Evolutionary conservation across 257 asterid genomes (phyloP), one percentile per base, ranked within the genome.

Genomic region (Ilex asprella): DNA sequence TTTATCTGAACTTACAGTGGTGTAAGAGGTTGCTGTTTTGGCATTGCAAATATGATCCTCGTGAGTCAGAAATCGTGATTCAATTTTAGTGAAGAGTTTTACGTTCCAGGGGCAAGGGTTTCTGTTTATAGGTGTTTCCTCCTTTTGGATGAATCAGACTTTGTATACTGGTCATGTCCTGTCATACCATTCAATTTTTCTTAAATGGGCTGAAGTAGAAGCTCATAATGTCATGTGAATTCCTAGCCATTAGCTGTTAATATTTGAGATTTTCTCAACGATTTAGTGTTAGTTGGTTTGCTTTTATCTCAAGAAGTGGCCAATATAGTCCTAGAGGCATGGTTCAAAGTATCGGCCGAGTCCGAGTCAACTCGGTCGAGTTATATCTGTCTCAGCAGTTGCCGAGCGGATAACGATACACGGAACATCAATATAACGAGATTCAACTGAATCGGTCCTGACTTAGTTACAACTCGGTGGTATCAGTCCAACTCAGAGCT

Each of bases 21-120:
- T 31, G 39, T 87, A 64, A 87, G 99, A 21, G 89, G 96, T 76
- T 79, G 86, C 82, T 73, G 82, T 76, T 92, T 92, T 70, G 88
- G 96, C 61, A 58, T 89, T 67, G 99, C 97, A 68, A 92, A 92
- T 75, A 89, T 89, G 99, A 81, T 88, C 78, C 82, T 92, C 78
- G 99, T 92, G 76, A 86, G 95, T 83, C 65, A 52, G 52, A 51
- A 44, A 59, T 46, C 66, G 47, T 59, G 60, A 47, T 44, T 31
- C 59, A 55, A 21, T 21, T 21, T 21, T 21, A 21, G 27, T 21
- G 27, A 21, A 21, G 54, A 58, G 59, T 46, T 53, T 31, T 51
- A 14, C 0, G 5, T 53, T 53, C 30, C 3, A 53, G 30, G 30
- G 10, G 27, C 5, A 53, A 53, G 2, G 5, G 10, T 53, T 2